These are phyloP conservation scores for Linum usitatissimum DNA, from an alignment of 345 rosid species.

Conservation along the genomic window DNA sequence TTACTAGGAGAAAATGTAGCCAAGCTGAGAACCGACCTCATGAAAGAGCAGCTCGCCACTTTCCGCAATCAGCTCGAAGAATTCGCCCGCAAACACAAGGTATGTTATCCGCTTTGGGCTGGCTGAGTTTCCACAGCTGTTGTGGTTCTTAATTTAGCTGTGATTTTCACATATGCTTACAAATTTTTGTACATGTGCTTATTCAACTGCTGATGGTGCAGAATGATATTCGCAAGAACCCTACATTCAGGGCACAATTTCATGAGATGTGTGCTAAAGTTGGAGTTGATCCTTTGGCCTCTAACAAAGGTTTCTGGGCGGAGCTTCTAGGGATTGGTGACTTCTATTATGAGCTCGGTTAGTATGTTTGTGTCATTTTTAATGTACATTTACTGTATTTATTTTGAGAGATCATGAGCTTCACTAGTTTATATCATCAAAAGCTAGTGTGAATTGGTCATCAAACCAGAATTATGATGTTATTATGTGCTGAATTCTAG, in stretches of 20 bases:
- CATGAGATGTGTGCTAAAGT: constrained; percentile 88
- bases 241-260: constrained; percentile 67
- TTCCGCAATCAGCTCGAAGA: constrained; percentile 83
- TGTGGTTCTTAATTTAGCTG: background rate
- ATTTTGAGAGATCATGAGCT: background rate
- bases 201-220: constrained; percentile 21
- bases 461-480: background rate
- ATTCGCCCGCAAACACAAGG: constrained; percentile 93
- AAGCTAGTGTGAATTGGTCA: background rate
- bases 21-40: constrained; percentile 69
- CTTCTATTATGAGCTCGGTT: constrained; percentile 91
- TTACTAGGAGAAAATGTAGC: constrained; percentile 84
- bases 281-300: constrained; percentile 93
- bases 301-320: constrained; percentile 92
- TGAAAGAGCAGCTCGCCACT: constrained; percentile 94
- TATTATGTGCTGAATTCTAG: constrained; percentile 15
- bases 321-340: constrained; percentile 96
- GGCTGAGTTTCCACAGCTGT: too few relatives aligned
- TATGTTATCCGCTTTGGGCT: constrained; percentile 8
- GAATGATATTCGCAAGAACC: constrained; percentile 80
- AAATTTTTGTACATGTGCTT: background rate
- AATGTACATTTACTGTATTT: background rate
- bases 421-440: background rate
- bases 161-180: background rate
- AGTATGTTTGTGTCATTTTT: constrained; percentile 9